A percentile compares a stretch with the other conserved stretches of the same genome.
Evolutionary conservation across 106 monocot genomes (phyloP).

Genomic region (Iris macrosiphon): DNA sequence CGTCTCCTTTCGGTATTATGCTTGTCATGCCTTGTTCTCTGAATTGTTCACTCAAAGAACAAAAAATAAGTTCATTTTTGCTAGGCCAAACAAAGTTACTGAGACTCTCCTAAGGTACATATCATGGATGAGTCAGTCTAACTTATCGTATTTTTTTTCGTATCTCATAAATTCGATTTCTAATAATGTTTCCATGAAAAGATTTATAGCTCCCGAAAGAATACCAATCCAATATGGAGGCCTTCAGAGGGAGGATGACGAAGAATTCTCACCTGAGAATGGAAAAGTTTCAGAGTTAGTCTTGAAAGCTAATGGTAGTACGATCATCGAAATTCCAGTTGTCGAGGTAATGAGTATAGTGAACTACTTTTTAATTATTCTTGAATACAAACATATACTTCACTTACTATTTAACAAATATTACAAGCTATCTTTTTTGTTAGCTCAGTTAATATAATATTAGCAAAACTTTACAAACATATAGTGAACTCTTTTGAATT

Average conservation of each 20-base stretch:
- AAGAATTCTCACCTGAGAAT: slow-evolving; percentile 33
- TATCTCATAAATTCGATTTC: background rate
- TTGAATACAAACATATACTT: too few species aligned
- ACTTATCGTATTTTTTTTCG: background rate
- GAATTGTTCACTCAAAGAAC: slow-evolving; percentile 27
- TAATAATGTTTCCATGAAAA: slow-evolving; percentile 1
- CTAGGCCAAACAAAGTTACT: slow-evolving; percentile 46
- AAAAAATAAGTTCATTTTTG: slow-evolving; percentile 52
- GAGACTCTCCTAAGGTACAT: slow-evolving; percentile 69
- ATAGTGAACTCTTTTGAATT: too few species aligned
- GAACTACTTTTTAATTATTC: too few species aligned
- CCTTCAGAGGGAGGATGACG: slow-evolving; percentile 45
- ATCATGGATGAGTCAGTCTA: background rate
- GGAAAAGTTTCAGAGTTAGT: slow-evolving; percentile 24
- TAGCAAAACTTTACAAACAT: too few species aligned
- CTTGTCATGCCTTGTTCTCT: slow-evolving; percentile 35
- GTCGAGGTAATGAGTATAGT: slow-evolving; percentile 26
- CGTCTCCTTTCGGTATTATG: slow-evolving; percentile 45
- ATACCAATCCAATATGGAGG: slow-evolving; percentile 72
- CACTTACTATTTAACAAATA: too few species aligned
- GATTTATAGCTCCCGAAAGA: slow-evolving; percentile 54
- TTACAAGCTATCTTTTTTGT: too few species aligned
- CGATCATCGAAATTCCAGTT: slow-evolving; percentile 28
- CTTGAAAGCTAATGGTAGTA: slow-evolving; percentile 19
- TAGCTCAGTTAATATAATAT: too few species aligned